These are phyloP conservation scores for Gossypium aridum DNA, from an alignment of 441 rosid genomes.

Conservation along the genomic window DNA sequence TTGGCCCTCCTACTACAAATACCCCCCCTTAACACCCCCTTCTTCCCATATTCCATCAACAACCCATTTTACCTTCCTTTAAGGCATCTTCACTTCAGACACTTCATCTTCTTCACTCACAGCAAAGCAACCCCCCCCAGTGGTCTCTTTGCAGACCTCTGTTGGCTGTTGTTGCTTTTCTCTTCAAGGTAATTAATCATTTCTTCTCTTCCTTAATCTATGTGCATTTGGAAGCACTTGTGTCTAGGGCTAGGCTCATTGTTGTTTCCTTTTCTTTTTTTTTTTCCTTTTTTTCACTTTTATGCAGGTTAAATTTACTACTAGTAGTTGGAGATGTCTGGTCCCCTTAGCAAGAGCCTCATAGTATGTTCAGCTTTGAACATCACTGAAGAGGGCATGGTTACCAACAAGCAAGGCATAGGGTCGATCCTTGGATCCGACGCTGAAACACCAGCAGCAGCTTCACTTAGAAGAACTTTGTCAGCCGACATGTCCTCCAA, in stretches of 20 bases:
- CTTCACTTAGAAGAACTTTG: slow-evolving; percentile 62
- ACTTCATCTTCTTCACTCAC: background rate
- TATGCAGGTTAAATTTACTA: slow-evolving; percentile 18
- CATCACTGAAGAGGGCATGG: slow-evolving; percentile 27
- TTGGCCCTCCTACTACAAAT: slow-evolving; percentile 33
- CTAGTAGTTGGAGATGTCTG: slow-evolving; percentile 33
- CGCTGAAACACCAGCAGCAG: slow-evolving; percentile 14
- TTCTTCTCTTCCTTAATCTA: background rate
- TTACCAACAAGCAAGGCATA: slow-evolving; percentile 50
- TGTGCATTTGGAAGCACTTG: background rate
- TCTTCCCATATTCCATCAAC: slow-evolving; percentile 27
- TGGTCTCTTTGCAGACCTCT: slow-evolving; percentile 36
- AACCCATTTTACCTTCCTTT: background rate
- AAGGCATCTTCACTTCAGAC: background rate
- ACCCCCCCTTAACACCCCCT: slow-evolving; percentile 27
- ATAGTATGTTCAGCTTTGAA: slow-evolving; percentile 40
- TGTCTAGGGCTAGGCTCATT: too few relatives aligned
- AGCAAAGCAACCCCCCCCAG: slow-evolving; percentile 17
- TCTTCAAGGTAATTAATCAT: slow-evolving; percentile 19
- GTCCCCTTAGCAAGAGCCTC: slow-evolving; percentile 41
- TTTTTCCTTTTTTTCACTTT: too few relatives aligned
- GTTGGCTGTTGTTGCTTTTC: slow-evolving; percentile 33
- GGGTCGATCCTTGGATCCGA: slow-evolving; percentile 59
- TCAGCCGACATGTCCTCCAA: slow-evolving; percentile 81
- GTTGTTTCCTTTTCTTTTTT: too few relatives aligned